phyloP scores from a whole-genome alignment of 768 basidiomycete species.

The Mycena epipterygia region DNA sequence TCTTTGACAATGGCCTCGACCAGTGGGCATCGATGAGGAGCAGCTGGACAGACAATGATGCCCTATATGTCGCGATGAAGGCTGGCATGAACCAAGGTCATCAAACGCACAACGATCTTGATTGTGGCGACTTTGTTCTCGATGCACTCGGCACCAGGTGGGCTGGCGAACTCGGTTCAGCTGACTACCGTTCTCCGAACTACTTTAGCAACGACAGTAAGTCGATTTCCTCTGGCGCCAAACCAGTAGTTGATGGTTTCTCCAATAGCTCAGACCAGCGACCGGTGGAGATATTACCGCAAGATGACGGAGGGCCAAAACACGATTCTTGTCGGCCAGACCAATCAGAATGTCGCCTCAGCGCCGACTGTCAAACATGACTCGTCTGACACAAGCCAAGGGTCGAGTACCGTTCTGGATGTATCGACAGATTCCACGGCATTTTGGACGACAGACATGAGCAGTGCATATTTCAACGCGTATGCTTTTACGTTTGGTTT shows the following conservation, averaged over 20 bases:
- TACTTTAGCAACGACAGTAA: conserved; percentile 81
- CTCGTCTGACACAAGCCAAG: conserved; percentile 72
- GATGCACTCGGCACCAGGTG: conserved; percentile 95
- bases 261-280: conserved; percentile 62
- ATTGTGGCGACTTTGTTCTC: conserved; percentile 94
- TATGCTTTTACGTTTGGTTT: conserved; percentile 54
- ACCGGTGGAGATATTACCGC: conserved; percentile 93
- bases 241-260: conserved; percentile 44
- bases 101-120: conserved; percentile 96
- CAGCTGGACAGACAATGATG: conserved; percentile 91
- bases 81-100: conserved; percentile 84
- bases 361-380: conserved; percentile 71
- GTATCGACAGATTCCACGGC: conserved; percentile 79
- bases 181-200: conserved; percentile 13
- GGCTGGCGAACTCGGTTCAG: conserved; percentile 89
- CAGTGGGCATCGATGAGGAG: conserved; percentile 94
- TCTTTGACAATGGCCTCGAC: conserved; percentile 79
- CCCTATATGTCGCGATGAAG: conserved; percentile 92
- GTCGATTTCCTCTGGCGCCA: conserved; percentile 79
- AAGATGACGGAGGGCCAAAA: conserved; percentile 99
- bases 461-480: conserved; percentile 81
- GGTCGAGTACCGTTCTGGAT: conserved; percentile 85
- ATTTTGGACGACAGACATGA: conserved; percentile 84
- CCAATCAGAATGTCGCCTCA: conserved; percentile 85
- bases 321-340: conserved; percentile 80